Evolutionary conservation across 106 monocot species (phyloP), one percentile per base, ranked within the genome.

Genomic region (Apostasia shenzhenica): DNA sequence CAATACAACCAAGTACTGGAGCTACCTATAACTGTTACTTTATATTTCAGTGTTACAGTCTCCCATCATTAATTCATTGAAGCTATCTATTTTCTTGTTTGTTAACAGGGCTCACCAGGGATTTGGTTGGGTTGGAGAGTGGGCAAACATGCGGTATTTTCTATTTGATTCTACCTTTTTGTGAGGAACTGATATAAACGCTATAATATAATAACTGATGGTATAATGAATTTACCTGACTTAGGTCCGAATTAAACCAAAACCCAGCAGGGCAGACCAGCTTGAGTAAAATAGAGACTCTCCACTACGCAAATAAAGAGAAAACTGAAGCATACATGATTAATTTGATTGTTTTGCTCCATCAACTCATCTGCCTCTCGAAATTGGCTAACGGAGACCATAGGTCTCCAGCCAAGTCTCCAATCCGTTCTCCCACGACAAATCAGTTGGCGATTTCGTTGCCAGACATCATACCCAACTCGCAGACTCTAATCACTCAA

Each of bases 61-160:
- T 53, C 55, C 5, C 1, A 48, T 37, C 54, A 26, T 43, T 64
- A 55, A 2, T 0, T 52, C 2, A 59, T 62, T 40, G 39, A 61
- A 53, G 5, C 42, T 57, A 6, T 9, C 4, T 53, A 0, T 60
- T 59, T 6, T 61, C 54, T 0, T 73, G 7, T 14, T 74, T 14
- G 8, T 41, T 73, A n/a, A n/a, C 81, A 95, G 97, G 72, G 92
- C 97, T 12, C 97, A 99, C 50, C 97, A 99, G 74, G 97, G 92
- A 14, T 99, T 99, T 68, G 97, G 97, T 57, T 99, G 89, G 97
- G 97, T 99, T 64, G 97, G 97, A 75, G 97, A 99, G 74, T 99
- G 97, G 97, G 97, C 97, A 71, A 99, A 81, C 66, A 85, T 81
- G 26, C 92, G 97, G 97, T 99, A 43, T 75, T 79, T 81, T 62